Evolutionary conservation across 495 filamentous ascomycete genomes (phyloP), one percentile per base, ranked within the genome.

Genomic region (Neurospora sp.): DNA sequence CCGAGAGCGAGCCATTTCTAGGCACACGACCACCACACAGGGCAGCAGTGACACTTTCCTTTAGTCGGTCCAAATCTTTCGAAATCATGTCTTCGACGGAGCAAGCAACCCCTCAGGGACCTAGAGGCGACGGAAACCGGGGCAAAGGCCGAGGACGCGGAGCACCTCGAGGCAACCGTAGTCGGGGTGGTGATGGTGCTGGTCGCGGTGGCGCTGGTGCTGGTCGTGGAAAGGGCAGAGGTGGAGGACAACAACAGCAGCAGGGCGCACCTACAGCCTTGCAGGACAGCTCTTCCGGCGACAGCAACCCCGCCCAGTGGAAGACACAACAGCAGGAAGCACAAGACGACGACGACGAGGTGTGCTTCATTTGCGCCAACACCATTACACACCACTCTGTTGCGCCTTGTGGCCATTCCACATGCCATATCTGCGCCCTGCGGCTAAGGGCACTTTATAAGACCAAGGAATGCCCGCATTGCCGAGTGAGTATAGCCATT

Each of bases 311-410:
- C 12, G 22, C 11, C 22, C 22, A 40, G n/a, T 22, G 69, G 7
- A 75, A 73, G 68, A 72, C 72, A 66, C 39, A 74, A 68, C 71
- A 72, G 20, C 59, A 70, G n/a, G 72, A 77, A 37, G 70, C 68
- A 8, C 44, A 78, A 69, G 76, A 77, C 39, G 89, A 89, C 35
- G 92, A 95, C 74, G 88, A 86, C 10, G 93, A 97, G 69, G 86
- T 97, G 71, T 99, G 96, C 86, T 98, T 98, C 82, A 98, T 99
- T 74, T 99, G 96, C 80, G 94, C 96, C 35, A 95, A 92, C 48
- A 88, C 88, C 1, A 91, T 98, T 69, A 88, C 89, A 68, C 94
- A 97, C 84, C 90, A 90, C 70, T 91, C 93, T 4, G 87, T 98
- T 68, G 89, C 94, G 20, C 96, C 96, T 16, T 99, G 96, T 81